Evolutionary conservation across 768 basidiomycete species (phyloP).

Genomic region (Russula foetens): DNA sequence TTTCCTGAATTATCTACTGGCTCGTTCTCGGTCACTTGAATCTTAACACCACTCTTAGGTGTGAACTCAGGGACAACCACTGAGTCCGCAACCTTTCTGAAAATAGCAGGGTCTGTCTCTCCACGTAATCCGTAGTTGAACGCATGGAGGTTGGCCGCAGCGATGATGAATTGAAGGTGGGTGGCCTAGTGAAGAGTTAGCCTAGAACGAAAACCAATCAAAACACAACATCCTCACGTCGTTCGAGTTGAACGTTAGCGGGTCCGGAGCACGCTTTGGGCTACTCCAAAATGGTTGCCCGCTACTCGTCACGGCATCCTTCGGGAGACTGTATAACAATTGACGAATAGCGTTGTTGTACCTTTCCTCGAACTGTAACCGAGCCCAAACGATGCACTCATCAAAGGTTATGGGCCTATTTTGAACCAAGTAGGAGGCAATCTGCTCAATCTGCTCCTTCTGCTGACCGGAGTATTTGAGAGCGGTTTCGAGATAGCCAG

Average conservation of each 20-base stretch:
- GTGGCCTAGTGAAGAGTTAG: slow-evolving; percentile 44
- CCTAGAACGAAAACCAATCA: neutral
- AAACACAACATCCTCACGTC: slow-evolving; percentile 51
- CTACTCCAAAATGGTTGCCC: slow-evolving; percentile 99
- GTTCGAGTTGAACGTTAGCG: slow-evolving; percentile 76
- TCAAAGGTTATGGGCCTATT: slow-evolving; percentile 94
- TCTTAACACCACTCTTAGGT: slow-evolving; percentile 86
- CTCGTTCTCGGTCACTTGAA: slow-evolving; percentile 91
- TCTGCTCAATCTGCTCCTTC: slow-evolving; percentile 81
- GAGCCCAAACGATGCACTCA: slow-evolving; percentile 96
- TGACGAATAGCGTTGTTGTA: slow-evolving; percentile 93
- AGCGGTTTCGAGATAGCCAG: slow-evolving; percentile 87
- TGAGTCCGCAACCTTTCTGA: slow-evolving; percentile 76
- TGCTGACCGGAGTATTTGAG: slow-evolving; percentile 90
- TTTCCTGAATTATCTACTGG: slow-evolving; percentile 51
- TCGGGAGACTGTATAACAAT: slow-evolving; percentile 87
- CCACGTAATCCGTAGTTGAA: slow-evolving; percentile 97
- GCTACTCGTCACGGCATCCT: slow-evolving; percentile 83
- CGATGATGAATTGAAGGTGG: slow-evolving; percentile 83
- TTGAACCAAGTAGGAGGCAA: slow-evolving; percentile 81
- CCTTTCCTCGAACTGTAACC: slow-evolving; percentile 89
- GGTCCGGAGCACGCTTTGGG: slow-evolving; percentile 93
- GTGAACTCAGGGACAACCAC: slow-evolving; percentile 87
- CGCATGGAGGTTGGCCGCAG: slow-evolving; percentile 93
- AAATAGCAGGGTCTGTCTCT: slow-evolving; percentile 66